Evolutionary conservation across 2,329 filamentous ascomycete species (phyloP).

Genomic region (Parastagonospora nodorum): DNA sequence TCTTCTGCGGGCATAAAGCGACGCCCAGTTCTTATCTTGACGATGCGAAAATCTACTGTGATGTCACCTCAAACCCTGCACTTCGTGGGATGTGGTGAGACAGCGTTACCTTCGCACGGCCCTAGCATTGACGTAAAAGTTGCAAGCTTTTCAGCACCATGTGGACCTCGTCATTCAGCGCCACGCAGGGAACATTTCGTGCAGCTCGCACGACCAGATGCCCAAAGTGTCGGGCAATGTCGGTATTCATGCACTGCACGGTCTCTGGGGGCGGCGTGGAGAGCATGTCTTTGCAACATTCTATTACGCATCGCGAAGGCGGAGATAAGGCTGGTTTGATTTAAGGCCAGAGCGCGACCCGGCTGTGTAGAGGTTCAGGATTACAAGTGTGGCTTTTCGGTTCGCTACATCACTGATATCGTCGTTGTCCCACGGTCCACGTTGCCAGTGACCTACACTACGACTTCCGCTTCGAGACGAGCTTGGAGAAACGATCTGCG

Average conservation of each 20-base stretch:
- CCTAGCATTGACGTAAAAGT: slow-evolving; percentile 32
- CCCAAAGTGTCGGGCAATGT: slow-evolving; percentile 15
- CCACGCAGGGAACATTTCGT: slow-evolving; percentile 1
- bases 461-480: slow-evolving; percentile 20
- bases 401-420: slow-evolving; percentile 5
- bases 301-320: slow-evolving; percentile 21
- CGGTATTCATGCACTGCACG: slow-evolving; percentile 10
- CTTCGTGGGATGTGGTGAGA: not conserved
- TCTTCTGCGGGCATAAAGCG: not conserved
- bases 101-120: slow-evolving; percentile 20
- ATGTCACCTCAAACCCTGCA: slow-evolving; percentile 8
- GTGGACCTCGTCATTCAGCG: slow-evolving; percentile 30
- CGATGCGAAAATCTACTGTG: slow-evolving; percentile 1
- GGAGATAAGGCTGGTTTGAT: slow-evolving; percentile 20
- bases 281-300: slow-evolving; percentile 18
- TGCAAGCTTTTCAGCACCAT: slow-evolving; percentile 34
- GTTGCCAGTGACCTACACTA: slow-evolving; percentile 25
- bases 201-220: slow-evolving; percentile 6
- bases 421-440: slow-evolving; percentile 5
- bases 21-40: not conserved
- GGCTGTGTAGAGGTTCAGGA: too few relatives aligned
- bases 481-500: slow-evolving; percentile 14
- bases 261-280: slow-evolving; percentile 13
- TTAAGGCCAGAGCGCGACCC: slow-evolving; percentile 3
- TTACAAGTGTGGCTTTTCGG: not conserved